phyloP scores from a whole-genome alignment of 1,139 yeast species.

The Suhomyces coccinellae region DNA sequence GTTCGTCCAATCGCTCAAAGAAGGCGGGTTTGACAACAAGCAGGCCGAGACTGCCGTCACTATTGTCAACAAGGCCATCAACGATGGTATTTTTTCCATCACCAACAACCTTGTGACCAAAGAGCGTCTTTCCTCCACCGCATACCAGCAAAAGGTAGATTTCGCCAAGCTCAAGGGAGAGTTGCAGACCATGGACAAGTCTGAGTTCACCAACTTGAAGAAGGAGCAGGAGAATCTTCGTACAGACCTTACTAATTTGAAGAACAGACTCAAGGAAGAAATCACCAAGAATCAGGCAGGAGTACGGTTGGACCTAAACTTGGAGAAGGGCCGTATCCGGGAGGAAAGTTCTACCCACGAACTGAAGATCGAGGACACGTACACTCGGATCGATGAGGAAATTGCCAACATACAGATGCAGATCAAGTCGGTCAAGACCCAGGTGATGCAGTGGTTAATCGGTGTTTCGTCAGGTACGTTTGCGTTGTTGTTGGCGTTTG shows the following conservation, averaged over 20 bases:
- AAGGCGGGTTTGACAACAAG: constrained; percentile 66
- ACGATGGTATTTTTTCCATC: constrained; percentile 77
- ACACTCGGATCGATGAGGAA: constrained; percentile 93
- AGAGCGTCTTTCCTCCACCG: constrained; percentile 76
- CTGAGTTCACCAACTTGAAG: constrained; percentile 78
- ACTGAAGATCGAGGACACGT: constrained; percentile 90
- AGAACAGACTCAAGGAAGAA: constrained; percentile 85
- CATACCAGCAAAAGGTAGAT: constrained; percentile 95
- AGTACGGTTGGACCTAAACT: constrained; percentile 82
- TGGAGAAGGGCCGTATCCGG: constrained; percentile 93
- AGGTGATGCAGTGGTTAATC: constrained; percentile 96
- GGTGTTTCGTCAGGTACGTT: constrained; percentile 98
- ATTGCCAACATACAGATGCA: constrained; percentile 93
- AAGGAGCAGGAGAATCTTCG: constrained; percentile 86
- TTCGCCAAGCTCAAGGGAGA: constrained; percentile 93
- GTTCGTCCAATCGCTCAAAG: constrained; percentile 68
- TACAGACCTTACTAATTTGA: constrained; percentile 82
- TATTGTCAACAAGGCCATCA: constrained; percentile 73
- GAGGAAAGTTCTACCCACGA: constrained; percentile 93
- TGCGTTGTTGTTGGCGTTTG: constrained; percentile 88
- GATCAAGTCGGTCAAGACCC: constrained; percentile 91
- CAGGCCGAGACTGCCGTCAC: constrained; percentile 83
- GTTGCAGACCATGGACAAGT: constrained; percentile 80
- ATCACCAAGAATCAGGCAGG: constrained; percentile 89
- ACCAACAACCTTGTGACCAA: constrained; percentile 77